These are phyloP conservation scores for Melanogaster broomeanus DNA, from an alignment of 768 basidiomycete genomes.

Conservation along the genomic window DNA sequence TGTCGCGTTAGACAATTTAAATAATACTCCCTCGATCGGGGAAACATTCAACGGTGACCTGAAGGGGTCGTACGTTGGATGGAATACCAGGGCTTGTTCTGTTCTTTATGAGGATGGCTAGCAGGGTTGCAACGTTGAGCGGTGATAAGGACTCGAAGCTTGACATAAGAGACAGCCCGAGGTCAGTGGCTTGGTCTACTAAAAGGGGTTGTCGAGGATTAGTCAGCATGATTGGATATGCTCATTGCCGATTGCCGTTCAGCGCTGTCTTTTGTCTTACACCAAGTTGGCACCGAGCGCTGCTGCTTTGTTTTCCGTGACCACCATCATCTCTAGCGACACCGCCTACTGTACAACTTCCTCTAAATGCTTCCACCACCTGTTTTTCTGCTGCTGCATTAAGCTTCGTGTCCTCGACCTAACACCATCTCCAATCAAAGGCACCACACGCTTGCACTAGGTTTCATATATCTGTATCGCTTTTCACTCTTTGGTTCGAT, in stretches of 20 bases:
- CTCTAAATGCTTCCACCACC: neutral
- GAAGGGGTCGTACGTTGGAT: no score
- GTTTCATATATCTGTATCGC: neutral
- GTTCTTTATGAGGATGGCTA: neutral
- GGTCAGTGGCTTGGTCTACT: no score
- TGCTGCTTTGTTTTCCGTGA: neutral
- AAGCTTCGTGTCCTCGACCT: neutral
- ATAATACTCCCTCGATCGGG: neutral
- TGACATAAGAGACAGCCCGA: no score
- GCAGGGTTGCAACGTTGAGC: neutral
- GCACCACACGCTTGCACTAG: neutral
- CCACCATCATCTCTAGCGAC: conserved; percentile 11
- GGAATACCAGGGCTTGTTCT: no score
- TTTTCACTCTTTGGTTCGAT: neutral
- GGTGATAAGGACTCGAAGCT: neutral
- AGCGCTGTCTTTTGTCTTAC: conserved; percentile 1
- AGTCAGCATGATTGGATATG: neutral
- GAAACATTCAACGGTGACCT: neutral
- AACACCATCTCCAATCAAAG: neutral
- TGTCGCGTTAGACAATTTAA: no score
- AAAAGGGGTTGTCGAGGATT: neutral
- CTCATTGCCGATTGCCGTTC: neutral
- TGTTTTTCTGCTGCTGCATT: conserved; percentile 1
- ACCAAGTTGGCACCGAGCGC: neutral
- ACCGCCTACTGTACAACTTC: conserved; percentile 1